A percentile compares a stretch with the other conserved stretches of the same genome.
phyloP scores from a whole-genome alignment of 2,329 filamentous ascomycete species.

The Penicillium sp. region DNA sequence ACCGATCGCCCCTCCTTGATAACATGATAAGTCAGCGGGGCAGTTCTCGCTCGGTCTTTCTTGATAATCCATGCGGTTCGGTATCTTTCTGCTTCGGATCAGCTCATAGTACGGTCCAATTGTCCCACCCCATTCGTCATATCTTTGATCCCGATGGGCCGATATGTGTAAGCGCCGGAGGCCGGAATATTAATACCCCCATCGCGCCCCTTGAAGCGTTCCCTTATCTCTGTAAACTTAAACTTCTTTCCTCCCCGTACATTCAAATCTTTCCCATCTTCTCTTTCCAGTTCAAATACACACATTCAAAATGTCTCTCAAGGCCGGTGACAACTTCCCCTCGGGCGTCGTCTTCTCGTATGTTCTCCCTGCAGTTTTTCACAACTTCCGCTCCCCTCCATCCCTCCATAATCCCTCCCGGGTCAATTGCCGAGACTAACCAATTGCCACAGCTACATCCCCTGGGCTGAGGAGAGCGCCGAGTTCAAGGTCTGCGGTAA shows the following conservation, averaged over 20 bases:
- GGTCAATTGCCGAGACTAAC: neutral
- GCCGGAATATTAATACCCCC: conserved; percentile 22
- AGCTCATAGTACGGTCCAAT: conserved; percentile 26
- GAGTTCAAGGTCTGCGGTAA: conserved; percentile 75
- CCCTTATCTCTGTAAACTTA: neutral
- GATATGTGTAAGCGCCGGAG: conserved; percentile 25
- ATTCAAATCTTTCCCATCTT: neutral
- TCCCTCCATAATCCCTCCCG: neutral
- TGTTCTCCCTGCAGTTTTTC: conserved; percentile 27
- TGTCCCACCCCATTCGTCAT: conserved; percentile 21
- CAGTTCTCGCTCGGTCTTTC: conserved; percentile 38
- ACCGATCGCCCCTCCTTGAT: neutral
- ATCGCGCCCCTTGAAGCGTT: conserved; percentile 4
- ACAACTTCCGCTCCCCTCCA: neutral
- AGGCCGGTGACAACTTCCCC: conserved; percentile 82
- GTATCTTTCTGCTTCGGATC: conserved; percentile 39
- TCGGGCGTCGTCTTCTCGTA: conserved; percentile 74
- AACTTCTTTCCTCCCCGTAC: conserved; percentile 5
- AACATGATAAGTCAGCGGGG: conserved; percentile 6
- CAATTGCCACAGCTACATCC: conserved; percentile 63
- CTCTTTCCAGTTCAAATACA: conserved; percentile 8
- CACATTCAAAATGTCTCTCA: conserved; percentile 59
- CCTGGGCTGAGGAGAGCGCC: conserved; percentile 68
- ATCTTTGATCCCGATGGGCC: conserved; percentile 22
- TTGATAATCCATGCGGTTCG: conserved; percentile 37